Evolutionary conservation across 163 green algal species (phyloP).

Genomic region (Coccomyxa subellipsoidea): DNA sequence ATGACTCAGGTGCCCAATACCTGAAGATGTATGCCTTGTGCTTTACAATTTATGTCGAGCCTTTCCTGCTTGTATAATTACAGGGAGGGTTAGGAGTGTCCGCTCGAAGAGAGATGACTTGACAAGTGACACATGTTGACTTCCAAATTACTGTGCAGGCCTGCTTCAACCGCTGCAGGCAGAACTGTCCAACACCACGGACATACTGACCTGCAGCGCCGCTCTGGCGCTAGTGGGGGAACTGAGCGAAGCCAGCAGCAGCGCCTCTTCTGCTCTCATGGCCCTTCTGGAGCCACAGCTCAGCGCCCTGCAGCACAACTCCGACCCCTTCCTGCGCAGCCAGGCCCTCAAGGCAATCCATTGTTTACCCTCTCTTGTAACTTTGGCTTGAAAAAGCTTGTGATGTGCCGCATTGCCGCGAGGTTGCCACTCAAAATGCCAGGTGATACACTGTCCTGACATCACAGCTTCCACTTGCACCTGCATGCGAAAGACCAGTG

Average conservation of each 20-base stretch:
- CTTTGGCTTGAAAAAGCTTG: neutral
- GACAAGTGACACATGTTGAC: too few species aligned
- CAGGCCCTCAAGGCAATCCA: neutral
- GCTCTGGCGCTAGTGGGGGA: conserved; percentile 26
- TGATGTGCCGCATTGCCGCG: neutral
- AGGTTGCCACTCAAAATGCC: neutral
- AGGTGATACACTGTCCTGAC: neutral
- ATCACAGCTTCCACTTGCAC: neutral
- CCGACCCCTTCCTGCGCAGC: neutral
- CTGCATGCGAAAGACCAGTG: too few species aligned
- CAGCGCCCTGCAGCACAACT: neutral
- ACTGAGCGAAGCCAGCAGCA: neutral
- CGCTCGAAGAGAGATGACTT: too few species aligned
- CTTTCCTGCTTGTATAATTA: too few species aligned
- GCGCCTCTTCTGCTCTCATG: neutral
- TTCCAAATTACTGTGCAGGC: conserved; percentile 7
- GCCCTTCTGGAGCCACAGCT: neutral
- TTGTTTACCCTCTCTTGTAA: neutral
- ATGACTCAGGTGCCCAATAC: neutral
- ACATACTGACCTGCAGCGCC: conserved; percentile 18
- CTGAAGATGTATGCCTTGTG: too few species aligned
- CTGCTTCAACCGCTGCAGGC: conserved; percentile 14
- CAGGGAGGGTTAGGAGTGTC: too few species aligned
- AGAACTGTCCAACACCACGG: conserved; percentile 11
- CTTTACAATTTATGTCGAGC: too few species aligned